Percentiles rank a stretch among this genome's conserved stretches.
phyloP scores from a whole-genome alignment of 306 rosid genomes.

The Inga laurina region DNA sequence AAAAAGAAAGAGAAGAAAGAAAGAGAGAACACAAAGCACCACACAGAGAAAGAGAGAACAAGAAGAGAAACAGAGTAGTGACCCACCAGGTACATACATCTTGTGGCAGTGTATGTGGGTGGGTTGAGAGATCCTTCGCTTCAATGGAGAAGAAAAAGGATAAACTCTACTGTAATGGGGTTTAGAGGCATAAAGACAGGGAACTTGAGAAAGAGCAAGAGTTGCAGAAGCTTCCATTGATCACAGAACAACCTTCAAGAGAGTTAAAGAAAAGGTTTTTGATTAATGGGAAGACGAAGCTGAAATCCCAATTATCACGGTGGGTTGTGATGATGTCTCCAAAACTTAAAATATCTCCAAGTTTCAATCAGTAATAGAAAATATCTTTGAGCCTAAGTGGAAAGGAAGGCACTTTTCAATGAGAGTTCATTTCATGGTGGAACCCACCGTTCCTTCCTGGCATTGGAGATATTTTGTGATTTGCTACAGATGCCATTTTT shows the following conservation, averaged over 20 bases:
- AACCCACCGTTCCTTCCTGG: conserved; percentile 24
- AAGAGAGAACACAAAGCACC: neutral
- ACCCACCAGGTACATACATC: conserved; percentile 95
- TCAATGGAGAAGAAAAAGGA: conserved; percentile 47
- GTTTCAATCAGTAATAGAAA: conserved; percentile 27
- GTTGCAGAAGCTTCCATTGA: conserved; percentile 69
- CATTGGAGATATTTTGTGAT: neutral
- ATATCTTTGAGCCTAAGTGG: conserved; percentile 43
- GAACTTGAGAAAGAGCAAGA: conserved; percentile 52
- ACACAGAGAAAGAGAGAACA: neutral
- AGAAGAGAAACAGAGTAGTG: conserved; percentile 18
- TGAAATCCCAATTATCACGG: neutral
- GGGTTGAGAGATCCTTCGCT: conserved; percentile 42
- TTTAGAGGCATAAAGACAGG: conserved; percentile 53
- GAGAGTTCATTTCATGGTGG: conserved; percentile 27
- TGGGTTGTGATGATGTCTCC: conserved; percentile 22
- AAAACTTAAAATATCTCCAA: conserved; percentile 41
- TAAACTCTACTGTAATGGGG: conserved; percentile 35
- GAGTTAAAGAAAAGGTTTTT: conserved; percentile 25
- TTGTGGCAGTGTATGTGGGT: conserved; percentile 68
- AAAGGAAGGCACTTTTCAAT: neutral
- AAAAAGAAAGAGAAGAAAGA: neutral
- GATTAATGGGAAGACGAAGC: neutral
- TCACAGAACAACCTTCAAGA: conserved; percentile 1
- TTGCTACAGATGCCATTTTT: neutral